A percentile compares a stretch with the other conserved stretches of the same genome.
phyloP scores from a whole-genome alignment of 495 filamentous ascomycete species.

The Articulospora tetracladia region DNA sequence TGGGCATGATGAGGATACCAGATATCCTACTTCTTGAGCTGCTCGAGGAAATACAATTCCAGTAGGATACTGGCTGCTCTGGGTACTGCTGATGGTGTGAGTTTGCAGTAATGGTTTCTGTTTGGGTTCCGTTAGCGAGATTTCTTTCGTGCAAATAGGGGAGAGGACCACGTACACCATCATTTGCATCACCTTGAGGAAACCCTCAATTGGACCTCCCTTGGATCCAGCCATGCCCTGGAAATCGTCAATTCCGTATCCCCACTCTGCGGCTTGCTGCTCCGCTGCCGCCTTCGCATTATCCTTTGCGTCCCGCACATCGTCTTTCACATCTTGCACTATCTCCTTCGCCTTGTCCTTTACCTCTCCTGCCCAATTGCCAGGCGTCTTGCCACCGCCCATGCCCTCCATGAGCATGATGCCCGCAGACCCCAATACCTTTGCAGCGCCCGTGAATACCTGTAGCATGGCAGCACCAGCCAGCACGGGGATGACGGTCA shows the following conservation, averaged over 20 bases:
- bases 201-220: conserved; percentile 12
- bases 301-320: neutral
- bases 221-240: conserved; percentile 19
- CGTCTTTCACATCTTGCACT: neutral
- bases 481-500: conserved; percentile 17
- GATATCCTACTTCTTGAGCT: neutral
- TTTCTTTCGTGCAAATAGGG: neutral
- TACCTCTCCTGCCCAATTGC: neutral
- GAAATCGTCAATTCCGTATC: conserved; percentile 20
- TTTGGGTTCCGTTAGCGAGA: neutral
- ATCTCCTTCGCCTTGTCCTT: neutral
- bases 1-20: neutral
- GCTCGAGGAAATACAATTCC: conserved; percentile 22
- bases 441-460: neutral
- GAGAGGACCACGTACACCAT: conserved; percentile 12
- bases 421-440: neutral
- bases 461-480: neutral
- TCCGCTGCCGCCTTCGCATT: conserved; percentile 1
- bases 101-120: conserved; percentile 21
- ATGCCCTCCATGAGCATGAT: neutral
- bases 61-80: conserved; percentile 18
- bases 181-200: conserved; percentile 22
- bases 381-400: neutral
- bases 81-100: conserved; percentile 13
- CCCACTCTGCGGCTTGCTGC: conserved; percentile 5